Evolutionary conservation across 2,329 filamentous ascomycete genomes (phyloP).

Genomic region (Diaporthe sp.): DNA sequence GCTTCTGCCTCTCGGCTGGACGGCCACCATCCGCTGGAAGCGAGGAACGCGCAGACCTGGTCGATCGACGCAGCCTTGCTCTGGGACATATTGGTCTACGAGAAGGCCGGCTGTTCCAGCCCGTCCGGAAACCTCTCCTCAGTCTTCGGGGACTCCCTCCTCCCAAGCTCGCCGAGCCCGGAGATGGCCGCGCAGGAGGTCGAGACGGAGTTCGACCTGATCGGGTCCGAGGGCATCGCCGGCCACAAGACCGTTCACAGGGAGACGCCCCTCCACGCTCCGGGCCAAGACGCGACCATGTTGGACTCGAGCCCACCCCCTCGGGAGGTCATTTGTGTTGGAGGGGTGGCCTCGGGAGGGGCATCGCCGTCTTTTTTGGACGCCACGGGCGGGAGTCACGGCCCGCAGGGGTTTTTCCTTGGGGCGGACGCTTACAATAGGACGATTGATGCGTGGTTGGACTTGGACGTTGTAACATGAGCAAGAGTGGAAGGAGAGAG

Average conservation of each 20-base stretch:
- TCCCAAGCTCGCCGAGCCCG: background rate
- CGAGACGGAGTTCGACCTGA: background rate
- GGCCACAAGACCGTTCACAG: background rate
- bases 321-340: background rate
- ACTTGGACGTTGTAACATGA: background rate
- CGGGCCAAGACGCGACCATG: background rate
- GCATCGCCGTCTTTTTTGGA: background rate
- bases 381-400: background rate
- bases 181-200: background rate
- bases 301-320: background rate
- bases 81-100: constrained; percentile 5
- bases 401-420: background rate
- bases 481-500: background rate
- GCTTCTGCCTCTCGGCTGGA: background rate
- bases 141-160: background rate
- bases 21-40: background rate
- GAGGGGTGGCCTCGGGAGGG: background rate
- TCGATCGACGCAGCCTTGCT: background rate
- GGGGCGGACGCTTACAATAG: background rate
- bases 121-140: background rate
- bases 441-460: constrained; percentile 9
- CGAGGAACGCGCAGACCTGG: background rate
- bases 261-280: background rate
- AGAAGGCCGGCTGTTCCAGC: background rate
- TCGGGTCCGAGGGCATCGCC: background rate